A percentile compares a stretch with the other conserved stretches of the same genome.
phyloP scores from a whole-genome alignment of 2,329 filamentous ascomycete species.

The Sporothrix pseudoabietina region DNA sequence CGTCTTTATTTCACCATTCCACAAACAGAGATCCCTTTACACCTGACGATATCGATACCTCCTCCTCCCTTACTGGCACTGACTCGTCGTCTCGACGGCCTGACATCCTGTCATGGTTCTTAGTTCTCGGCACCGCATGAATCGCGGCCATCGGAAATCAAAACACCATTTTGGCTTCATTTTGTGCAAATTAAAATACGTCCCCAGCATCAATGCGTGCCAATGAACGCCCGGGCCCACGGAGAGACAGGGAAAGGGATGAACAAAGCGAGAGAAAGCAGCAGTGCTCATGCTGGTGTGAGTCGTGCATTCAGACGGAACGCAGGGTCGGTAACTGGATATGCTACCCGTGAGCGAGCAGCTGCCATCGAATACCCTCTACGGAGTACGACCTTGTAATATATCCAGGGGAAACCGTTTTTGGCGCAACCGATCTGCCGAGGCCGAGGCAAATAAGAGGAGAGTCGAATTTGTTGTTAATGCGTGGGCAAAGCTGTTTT shows the following conservation, averaged over 20 bases:
- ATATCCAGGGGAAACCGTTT: background rate
- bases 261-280: background rate
- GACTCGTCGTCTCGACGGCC: constrained; percentile 10
- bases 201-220: constrained; percentile 8
- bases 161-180: background rate
- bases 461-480: background rate
- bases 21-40: background rate
- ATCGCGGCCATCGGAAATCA: constrained; percentile 14
- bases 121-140: background rate
- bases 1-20: background rate
- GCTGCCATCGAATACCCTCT: background rate
- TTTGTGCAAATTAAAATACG: background rate
- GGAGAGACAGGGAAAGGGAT: background rate
- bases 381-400: no score
- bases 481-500: background rate
- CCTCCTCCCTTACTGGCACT: background rate
- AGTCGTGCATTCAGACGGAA: background rate
- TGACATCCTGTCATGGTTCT: background rate
- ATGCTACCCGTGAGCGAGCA: background rate
- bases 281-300: background rate
- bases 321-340: background rate
- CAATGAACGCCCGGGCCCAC: background rate
- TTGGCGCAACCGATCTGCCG: constrained; percentile 13
- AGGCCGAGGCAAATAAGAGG: constrained; percentile 4
- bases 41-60: background rate